Base-by-base conservation (phyloP, 1,139 yeast species). In the Hanseniaspora uvarum region DNA sequence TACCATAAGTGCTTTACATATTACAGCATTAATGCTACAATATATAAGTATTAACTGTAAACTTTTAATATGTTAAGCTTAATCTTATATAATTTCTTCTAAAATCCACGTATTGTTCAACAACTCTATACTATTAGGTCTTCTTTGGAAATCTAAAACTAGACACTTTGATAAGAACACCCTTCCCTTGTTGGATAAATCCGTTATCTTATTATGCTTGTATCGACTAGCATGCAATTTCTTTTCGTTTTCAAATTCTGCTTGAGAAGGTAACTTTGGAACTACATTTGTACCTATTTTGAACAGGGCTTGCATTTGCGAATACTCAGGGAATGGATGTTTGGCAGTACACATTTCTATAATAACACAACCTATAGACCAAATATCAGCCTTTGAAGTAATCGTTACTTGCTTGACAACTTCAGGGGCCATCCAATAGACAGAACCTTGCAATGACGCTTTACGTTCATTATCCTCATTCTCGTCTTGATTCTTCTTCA, bases 351-450 rank as follows among this genome's bases (percentile, higher is more conserved):
- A 85, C 96, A 89, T 89, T 67, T 89, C 97, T 31, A 89, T 82
- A 19, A 88, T 78, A 33, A 89, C 75, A 66, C 96, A 87, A 0
- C 96, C 97, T 5, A 89, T 85, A 0, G 95, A 86, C 97, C 97
- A 89, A 31, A 89, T 87, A 66, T 89, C 97, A 0, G 95, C 95
- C 65, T 86, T 86, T 52, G 84, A 80, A 5, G 96, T 88, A 56
- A 87, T 86, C 0, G 92, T 86, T 1, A 87, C 82, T 64, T 88
- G 96, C 63, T 86, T 86, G 14, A 88, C 96, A 14, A 89, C 96
- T 65, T 89, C 97, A 0, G 97, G 97, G 0, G 96, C 96, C 97
- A 89, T 89, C 97, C 97, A 89, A 64, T 83, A 89, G 0, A 88
- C 95, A 6, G 95, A 86, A 0, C 97, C 97, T 69, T 88, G 96